Evolutionary conservation across 257 asterid species (phyloP), one percentile per base, ranked within the genome.

Genomic region (Solanum habrochaites): DNA sequence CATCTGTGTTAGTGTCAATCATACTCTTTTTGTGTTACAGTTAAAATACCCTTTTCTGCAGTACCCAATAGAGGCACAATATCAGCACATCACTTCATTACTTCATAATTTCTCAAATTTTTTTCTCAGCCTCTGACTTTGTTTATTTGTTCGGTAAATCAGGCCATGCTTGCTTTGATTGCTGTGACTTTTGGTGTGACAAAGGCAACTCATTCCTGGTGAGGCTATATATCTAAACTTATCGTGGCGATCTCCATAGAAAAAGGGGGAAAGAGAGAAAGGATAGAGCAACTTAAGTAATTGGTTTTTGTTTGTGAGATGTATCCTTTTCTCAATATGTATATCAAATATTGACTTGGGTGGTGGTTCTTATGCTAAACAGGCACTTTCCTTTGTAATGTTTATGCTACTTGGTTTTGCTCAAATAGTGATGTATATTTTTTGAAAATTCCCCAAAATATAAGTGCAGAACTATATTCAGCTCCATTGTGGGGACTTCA

Each of bases 181-280:
- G 96, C 97, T 83, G 90, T 96, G 85, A 93, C 94, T 85, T 92
- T 96, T 75, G 98, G 99, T 64, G 94, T 93, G 88, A 94, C 98
- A 6, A 93, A 69, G 91, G 93, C 86, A 18, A 89, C 91, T 86
- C 91, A 91, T 86, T 85, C 95, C 52, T 96, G 98, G 98, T 96
- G 95, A 66, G 60, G 83, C 86, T 66, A n/a, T 12, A 69, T 21
- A 40, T 73, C 13, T 71, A 23, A 23, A 43, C 16, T 6, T 25
- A 7, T 75, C n/a, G 0, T 14, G 83, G 64, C 49, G 6, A 27
- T 78, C 83, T 77, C 83, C 7, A 42, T 11, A 7, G 10, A n/a
- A 11, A 11, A n/a, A 11, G 14, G n/a, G n/a, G 83, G 4, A 7
- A n/a, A 8, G 23, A 42, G 58, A 27, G n/a, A 1, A 27, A 14